A percentile compares a stretch with the other conserved stretches of the same genome.
These are phyloP conservation scores for Volvox africanus DNA, from an alignment of 139 green algal species.

Conservation along the genomic window DNA sequence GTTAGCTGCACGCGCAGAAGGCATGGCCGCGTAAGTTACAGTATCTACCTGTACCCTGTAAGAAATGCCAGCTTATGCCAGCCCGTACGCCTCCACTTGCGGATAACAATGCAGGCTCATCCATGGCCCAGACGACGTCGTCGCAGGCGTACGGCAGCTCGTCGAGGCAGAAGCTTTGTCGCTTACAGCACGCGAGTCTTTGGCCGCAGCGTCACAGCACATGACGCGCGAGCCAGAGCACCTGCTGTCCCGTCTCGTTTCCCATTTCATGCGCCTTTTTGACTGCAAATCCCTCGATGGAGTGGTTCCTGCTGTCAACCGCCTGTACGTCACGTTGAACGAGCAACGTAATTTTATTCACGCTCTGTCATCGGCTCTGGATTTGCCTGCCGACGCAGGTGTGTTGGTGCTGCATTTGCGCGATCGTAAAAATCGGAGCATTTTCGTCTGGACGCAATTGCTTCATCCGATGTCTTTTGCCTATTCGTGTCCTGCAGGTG, in stretches of 20 bases:
- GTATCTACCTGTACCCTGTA: too few species aligned
- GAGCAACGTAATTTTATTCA: constrained; percentile 68
- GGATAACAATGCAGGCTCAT: constrained; percentile 15
- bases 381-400: constrained; percentile 48
- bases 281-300: constrained; percentile 63
- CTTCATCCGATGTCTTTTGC: too few species aligned
- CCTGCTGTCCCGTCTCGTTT: constrained; percentile 63
- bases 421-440: too few species aligned
- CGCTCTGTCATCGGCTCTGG: constrained; percentile 57
- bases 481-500: background rate
- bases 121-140: constrained; percentile 35
- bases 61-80: too few species aligned
- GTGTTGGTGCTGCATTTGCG: background rate
- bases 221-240: constrained; percentile 50
- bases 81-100: too few species aligned
- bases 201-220: constrained; percentile 52
- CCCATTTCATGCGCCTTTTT: constrained; percentile 73
- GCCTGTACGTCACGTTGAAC: constrained; percentile 56
- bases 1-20: constrained; percentile 35
- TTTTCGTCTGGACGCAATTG: background rate
- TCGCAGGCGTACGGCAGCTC: constrained; percentile 56
- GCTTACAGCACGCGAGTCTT: constrained; percentile 24
- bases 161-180: constrained; percentile 56
- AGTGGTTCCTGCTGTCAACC: constrained; percentile 65
- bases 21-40: constrained; percentile 15